These are phyloP conservation scores for Mycocentrospora acerina DNA, from an alignment of 2,329 filamentous ascomycete genomes.

Conservation along the genomic window DNA sequence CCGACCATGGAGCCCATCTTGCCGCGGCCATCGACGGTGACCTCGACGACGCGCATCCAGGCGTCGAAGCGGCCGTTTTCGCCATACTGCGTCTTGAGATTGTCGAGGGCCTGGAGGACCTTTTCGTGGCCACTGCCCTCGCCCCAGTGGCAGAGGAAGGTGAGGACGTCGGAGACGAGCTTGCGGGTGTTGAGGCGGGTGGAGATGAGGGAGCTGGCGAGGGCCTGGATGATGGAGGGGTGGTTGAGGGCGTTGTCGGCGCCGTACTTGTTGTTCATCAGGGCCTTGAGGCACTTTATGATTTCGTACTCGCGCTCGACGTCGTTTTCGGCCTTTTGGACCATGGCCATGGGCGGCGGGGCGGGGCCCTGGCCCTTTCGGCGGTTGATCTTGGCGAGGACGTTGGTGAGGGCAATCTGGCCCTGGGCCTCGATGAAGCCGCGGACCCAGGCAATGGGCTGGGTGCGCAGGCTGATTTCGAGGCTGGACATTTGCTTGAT, in stretches of 20 bases:
- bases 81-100: conserved; percentile 81
- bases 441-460: conserved; percentile 96
- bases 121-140: conserved; percentile 87
- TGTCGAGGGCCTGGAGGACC: conserved; percentile 89
- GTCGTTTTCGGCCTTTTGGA: conserved; percentile 68
- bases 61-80: conserved; percentile 96
- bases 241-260: conserved; percentile 92
- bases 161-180: conserved; percentile 92
- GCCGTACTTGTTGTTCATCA: conserved; percentile 99
- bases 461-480: conserved; percentile 90
- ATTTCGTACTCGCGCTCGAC: conserved; percentile 95
- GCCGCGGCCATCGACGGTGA: conserved; percentile 92
- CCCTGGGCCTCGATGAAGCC: conserved; percentile 96
- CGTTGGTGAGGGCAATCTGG: conserved; percentile 91
- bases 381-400: conserved; percentile 90
- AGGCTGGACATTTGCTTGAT: conserved; percentile 89
- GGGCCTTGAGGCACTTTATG: conserved; percentile 91
- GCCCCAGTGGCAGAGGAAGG: conserved; percentile 93
- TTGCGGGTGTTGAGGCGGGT: conserved; percentile 89
- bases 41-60: conserved; percentile 98
- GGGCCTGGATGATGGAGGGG: conserved; percentile 83
- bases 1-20: conserved; percentile 99
- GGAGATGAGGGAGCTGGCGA: conserved; percentile 84
- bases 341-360: conserved; percentile 55
- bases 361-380: conserved; percentile 74